These are phyloP conservation scores for Trebouxia sp. DNA, from an alignment of 139 green algal species.

Conservation along the genomic window DNA sequence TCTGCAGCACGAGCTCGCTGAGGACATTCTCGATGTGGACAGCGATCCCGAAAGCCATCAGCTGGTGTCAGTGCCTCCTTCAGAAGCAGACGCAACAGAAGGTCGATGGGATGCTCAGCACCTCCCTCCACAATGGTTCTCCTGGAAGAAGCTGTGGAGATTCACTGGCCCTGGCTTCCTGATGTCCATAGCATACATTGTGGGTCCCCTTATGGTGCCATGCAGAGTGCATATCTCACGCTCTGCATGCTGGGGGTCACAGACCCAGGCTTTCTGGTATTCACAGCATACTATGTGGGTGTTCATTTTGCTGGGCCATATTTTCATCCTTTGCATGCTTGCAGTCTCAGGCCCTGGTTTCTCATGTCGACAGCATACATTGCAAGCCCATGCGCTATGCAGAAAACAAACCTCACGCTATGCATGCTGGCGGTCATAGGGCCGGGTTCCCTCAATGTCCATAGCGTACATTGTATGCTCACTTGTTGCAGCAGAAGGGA, in stretches of 20 bases:
- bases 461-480: too few species aligned
- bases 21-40: conserved; percentile 8
- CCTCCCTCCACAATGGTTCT: conserved; percentile 37
- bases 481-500: too few species aligned
- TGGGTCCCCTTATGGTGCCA: conserved; percentile 32
- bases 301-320: too few species aligned
- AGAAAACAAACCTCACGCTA: too few species aligned
- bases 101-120: background rate
- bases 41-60: background rate
- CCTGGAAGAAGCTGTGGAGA: conserved; percentile 45
- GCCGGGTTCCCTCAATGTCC: too few species aligned
- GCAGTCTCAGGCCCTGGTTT: too few species aligned
- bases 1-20: background rate
- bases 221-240: background rate
- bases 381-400: too few species aligned
- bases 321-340: too few species aligned
- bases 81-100: background rate
- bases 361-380: too few species aligned
- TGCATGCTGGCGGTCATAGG: too few species aligned
- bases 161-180: conserved; percentile 78
- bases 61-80: background rate
- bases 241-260: background rate
- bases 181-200: conserved; percentile 88
- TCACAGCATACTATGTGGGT: too few species aligned
- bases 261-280: too few species aligned